phyloP scores from a whole-genome alignment of 2,329 filamentous ascomycete species.

The Fusarium sambucinum region DNA sequence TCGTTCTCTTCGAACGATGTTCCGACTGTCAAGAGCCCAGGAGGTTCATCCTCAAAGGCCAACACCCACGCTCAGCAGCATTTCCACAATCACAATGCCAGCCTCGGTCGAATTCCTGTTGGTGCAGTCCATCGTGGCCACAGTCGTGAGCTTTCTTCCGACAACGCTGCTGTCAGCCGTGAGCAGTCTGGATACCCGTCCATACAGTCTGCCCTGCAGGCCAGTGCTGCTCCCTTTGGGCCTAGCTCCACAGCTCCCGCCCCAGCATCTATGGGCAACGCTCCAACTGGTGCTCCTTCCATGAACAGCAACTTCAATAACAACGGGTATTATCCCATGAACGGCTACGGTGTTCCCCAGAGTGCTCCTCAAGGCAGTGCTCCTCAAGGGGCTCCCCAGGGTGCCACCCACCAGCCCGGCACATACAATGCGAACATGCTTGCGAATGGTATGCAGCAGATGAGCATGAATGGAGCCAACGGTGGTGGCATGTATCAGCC shows the following conservation, averaged over 20 bases:
- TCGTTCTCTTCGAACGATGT: slow-evolving; percentile 94
- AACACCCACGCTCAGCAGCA: slow-evolving; percentile 73
- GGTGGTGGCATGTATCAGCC: slow-evolving; percentile 62
- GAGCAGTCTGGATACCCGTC: slow-evolving; percentile 67
- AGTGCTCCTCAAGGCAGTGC: slow-evolving; percentile 32
- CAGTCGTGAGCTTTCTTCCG: slow-evolving; percentile 76
- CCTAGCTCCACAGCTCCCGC: slow-evolving; percentile 60
- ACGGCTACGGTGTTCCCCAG: slow-evolving; percentile 49
- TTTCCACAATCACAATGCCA: slow-evolving; percentile 83
- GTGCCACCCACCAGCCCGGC: slow-evolving; percentile 44
- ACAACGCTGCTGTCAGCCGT: slow-evolving; percentile 57
- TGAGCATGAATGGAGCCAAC: slow-evolving; percentile 66
- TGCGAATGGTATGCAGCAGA: slow-evolving; percentile 75
- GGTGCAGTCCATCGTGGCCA: slow-evolving; percentile 75
- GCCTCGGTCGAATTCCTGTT: slow-evolving; percentile 81
- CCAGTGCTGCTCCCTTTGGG: slow-evolving; percentile 82
- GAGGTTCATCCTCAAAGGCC: slow-evolving; percentile 61
- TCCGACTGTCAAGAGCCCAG: slow-evolving; percentile 81
- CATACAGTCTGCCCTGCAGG: slow-evolving; percentile 80
- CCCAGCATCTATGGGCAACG: slow-evolving; percentile 46
- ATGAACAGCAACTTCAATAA: slow-evolving; percentile 49
- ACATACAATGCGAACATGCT: slow-evolving; percentile 63
- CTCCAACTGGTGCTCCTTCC: slow-evolving; percentile 42
- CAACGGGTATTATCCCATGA: slow-evolving; percentile 51
- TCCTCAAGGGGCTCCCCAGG: slow-evolving; percentile 26